These are phyloP conservation scores for Apiosordaria backusii DNA, from an alignment of 495 filamentous ascomycete genomes.

Conservation along the genomic window DNA sequence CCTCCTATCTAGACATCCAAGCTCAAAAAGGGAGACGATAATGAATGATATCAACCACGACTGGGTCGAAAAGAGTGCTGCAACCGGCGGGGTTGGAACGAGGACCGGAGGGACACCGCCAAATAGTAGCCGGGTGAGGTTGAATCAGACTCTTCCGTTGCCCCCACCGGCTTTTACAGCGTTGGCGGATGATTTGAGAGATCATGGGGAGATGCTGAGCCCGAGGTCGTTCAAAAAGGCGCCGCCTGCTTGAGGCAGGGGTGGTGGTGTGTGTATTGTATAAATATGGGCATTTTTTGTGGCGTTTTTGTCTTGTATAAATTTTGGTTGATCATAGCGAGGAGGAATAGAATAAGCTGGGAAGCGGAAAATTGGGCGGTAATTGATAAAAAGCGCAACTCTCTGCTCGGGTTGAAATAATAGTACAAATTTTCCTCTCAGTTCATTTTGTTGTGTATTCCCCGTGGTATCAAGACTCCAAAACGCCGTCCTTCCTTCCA, in stretches of 20 bases:
- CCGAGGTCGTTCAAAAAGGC: slow-evolving; percentile 17
- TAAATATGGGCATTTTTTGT: neutral
- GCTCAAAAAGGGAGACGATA: neutral
- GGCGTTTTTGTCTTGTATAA: neutral
- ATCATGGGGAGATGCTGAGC: slow-evolving; percentile 1
- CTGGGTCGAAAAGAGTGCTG: neutral
- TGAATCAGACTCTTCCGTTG: slow-evolving; percentile 13
- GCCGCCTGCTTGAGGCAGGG: neutral
- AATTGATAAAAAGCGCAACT: neutral
- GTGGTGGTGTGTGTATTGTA: neutral
- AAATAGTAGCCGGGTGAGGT: slow-evolving; percentile 39
- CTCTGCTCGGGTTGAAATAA: neutral
- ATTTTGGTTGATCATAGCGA: neutral
- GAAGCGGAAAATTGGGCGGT: no score
- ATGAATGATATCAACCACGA: neutral
- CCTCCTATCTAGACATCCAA: slow-evolving; percentile 6
- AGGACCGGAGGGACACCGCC: slow-evolving; percentile 17
- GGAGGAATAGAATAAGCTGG: neutral
- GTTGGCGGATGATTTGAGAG: slow-evolving; percentile 24
- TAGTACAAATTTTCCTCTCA: neutral
- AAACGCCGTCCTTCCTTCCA: neutral
- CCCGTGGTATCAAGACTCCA: neutral
- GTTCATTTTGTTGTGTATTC: neutral
- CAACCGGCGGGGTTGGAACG: slow-evolving; percentile 7
- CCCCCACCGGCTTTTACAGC: slow-evolving; percentile 22